Percentiles rank a stretch among this genome's conserved stretches.
These are phyloP conservation scores for Plasmodium fragile DNA, from an alignment of 169 alveolate genomes.

Conservation along the genomic window DNA sequence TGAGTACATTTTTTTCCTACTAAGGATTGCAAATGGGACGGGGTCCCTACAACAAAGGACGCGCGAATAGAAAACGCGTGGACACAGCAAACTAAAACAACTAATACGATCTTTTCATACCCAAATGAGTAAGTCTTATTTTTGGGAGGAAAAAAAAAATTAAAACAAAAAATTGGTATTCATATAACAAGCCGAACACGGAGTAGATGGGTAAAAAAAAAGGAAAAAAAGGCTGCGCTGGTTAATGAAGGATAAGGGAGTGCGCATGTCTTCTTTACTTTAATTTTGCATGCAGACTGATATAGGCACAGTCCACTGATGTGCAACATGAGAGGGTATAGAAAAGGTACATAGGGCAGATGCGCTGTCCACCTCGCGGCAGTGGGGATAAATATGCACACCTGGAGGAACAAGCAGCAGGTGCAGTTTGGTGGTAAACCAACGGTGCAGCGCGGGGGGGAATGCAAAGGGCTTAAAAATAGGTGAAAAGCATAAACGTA, in stretches of 20 bases:
- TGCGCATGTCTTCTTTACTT: background rate
- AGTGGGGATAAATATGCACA: background rate
- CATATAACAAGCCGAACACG: background rate
- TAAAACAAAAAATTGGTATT: constrained; percentile 4
- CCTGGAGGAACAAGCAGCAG: background rate
- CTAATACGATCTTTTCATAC: background rate
- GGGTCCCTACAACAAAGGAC: background rate
- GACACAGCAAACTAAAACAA: background rate
- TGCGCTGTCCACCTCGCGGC: background rate
- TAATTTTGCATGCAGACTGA: background rate
- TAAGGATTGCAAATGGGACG: background rate
- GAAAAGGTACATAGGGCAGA: background rate
- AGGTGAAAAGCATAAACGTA: background rate
- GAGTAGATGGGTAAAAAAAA: background rate
- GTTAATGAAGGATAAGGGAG: background rate
- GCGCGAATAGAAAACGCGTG: background rate
- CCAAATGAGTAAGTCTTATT: background rate
- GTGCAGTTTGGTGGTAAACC: background rate
- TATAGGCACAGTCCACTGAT: background rate
- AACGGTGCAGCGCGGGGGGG: background rate
- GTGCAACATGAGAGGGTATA: background rate
- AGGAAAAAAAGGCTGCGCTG: background rate
- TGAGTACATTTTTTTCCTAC: background rate
- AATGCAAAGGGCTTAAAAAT: background rate
- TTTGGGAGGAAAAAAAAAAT: background rate